Evolutionary conservation across 768 basidiomycete genomes (phyloP).

Genomic region (Boletellus sp.): DNA sequence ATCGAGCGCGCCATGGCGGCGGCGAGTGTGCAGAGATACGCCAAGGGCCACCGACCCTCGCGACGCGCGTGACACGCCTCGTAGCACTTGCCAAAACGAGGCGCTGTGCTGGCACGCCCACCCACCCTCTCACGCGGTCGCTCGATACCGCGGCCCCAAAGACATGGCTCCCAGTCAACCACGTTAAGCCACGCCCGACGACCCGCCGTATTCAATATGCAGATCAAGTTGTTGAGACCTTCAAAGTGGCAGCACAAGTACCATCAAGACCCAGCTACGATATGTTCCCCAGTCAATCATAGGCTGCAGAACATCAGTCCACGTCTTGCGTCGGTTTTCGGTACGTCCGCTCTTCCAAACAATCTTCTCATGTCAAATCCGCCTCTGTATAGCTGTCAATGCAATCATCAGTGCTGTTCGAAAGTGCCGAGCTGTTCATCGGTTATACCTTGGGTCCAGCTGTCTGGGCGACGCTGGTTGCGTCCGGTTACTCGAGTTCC

Average conservation of each 20-base stretch:
- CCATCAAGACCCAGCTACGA: conserved; percentile 27
- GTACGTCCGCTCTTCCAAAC: conserved; percentile 11
- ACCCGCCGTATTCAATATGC: conserved; percentile 16
- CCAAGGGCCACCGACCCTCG: no score
- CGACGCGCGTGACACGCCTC: no score
- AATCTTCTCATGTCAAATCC: background rate
- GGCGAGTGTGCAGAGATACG: conserved; percentile 37
- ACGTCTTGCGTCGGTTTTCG: conserved; percentile 27
- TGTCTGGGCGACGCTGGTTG: conserved; percentile 57
- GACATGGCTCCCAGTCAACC: background rate
- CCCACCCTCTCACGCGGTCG: conserved; percentile 8
- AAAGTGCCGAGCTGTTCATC: conserved; percentile 45
- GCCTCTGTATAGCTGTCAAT: conserved; percentile 42
- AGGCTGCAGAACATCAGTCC: conserved; percentile 26
- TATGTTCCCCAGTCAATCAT: conserved; percentile 23
- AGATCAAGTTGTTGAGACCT: conserved; percentile 20
- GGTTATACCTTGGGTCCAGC: conserved; percentile 55
- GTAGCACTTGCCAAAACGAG: no score
- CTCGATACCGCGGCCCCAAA: conserved; percentile 1
- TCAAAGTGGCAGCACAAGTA: conserved; percentile 25
- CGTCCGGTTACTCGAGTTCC: conserved; percentile 49
- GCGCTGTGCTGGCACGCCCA: no score
- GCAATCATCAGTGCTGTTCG: conserved; percentile 46
- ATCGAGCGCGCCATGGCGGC: conserved; percentile 93
- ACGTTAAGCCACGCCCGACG: background rate